phyloP scores from a whole-genome alignment of 116 monocot genomes.

The Papilionanthe hybrid region DNA sequence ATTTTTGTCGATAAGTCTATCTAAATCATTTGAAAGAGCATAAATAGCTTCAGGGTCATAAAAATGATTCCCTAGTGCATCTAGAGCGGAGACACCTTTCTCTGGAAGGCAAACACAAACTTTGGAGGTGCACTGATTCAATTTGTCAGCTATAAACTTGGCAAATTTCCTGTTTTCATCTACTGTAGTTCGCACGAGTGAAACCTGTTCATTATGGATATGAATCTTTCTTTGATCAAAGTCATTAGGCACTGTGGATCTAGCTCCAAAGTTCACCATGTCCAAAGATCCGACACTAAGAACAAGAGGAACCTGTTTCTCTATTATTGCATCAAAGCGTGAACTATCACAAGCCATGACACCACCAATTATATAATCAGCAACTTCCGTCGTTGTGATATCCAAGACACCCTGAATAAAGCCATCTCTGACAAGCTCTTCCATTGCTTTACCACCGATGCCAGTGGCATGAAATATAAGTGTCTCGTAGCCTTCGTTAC shows the following conservation, averaged over 20 bases:
- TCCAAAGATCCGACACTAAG: slow-evolving; percentile 83
- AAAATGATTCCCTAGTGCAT: slow-evolving; percentile 81
- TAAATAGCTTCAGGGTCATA: slow-evolving; percentile 66
- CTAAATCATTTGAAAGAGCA: slow-evolving; percentile 55
- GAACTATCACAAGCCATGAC: slow-evolving; percentile 79
- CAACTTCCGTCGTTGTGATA: slow-evolving; percentile 92
- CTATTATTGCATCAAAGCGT: slow-evolving; percentile 76
- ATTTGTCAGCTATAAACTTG: slow-evolving; percentile 75
- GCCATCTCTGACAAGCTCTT: slow-evolving; percentile 76
- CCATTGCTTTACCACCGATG: slow-evolving; percentile 91
- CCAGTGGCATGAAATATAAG: slow-evolving; percentile 95
- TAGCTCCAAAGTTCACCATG: slow-evolving; percentile 92
- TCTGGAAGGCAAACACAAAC: slow-evolving; percentile 69
- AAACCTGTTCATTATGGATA: slow-evolving; percentile 82
- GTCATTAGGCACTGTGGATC: slow-evolving; percentile 58
- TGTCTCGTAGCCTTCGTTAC: slow-evolving; percentile 67
- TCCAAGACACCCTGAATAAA: slow-evolving; percentile 93
- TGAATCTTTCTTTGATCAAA: slow-evolving; percentile 69
- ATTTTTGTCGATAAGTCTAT: slow-evolving; percentile 56
- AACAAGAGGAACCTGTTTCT: slow-evolving; percentile 80
- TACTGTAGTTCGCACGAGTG: slow-evolving; percentile 65
- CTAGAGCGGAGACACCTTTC: slow-evolving; percentile 76
- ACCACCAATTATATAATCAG: slow-evolving; percentile 87
- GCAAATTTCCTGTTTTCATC: slow-evolving; percentile 89
- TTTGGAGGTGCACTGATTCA: slow-evolving; percentile 61